These are phyloP conservation scores for Draba incana DNA, from an alignment of 345 rosid species.

Conservation along the genomic window DNA sequence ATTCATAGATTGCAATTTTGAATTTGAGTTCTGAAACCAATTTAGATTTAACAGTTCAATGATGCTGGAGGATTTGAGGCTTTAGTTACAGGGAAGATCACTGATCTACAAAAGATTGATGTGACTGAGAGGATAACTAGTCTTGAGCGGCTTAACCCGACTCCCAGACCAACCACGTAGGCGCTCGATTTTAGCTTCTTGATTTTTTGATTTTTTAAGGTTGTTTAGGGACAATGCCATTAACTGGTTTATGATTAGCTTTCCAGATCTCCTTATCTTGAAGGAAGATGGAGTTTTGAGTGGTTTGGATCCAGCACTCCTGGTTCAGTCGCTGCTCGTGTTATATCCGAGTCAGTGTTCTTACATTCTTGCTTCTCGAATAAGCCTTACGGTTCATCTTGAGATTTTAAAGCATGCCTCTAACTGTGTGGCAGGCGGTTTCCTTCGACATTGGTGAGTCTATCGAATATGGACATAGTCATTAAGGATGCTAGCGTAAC, in stretches of 20 bases:
- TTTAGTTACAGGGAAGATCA: conserved; percentile 66
- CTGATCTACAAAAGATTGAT: conserved; percentile 78
- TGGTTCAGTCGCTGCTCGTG: conserved; percentile 65
- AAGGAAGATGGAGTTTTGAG: conserved; percentile 93
- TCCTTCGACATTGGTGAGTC: conserved; percentile 69
- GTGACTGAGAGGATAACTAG: conserved; percentile 81
- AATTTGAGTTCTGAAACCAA: neutral
- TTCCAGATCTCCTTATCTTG: conserved; percentile 89
- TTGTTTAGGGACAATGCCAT: conserved; percentile 7
- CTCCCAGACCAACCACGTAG: conserved; percentile 96
- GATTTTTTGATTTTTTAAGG: neutral
- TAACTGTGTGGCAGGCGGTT: conserved; percentile 61
- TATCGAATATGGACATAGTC: conserved; percentile 66
- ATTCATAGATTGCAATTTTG: neutral
- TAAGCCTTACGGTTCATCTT: neutral
- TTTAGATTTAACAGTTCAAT: conserved; percentile 56
- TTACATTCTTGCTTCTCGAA: neutral
- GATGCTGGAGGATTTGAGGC: conserved; percentile 95
- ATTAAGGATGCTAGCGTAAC: conserved; percentile 70
- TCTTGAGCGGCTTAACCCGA: conserved; percentile 89
- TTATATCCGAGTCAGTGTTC: conserved; percentile 69
- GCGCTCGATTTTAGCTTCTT: conserved; percentile 37
- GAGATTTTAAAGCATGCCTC: neutral
- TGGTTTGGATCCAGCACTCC: conserved; percentile 88
- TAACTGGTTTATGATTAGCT: conserved; percentile 55